Evolutionary conservation across 2,329 filamentous ascomycete species (phyloP).

Genomic region (Zymoseptoria brevis): DNA sequence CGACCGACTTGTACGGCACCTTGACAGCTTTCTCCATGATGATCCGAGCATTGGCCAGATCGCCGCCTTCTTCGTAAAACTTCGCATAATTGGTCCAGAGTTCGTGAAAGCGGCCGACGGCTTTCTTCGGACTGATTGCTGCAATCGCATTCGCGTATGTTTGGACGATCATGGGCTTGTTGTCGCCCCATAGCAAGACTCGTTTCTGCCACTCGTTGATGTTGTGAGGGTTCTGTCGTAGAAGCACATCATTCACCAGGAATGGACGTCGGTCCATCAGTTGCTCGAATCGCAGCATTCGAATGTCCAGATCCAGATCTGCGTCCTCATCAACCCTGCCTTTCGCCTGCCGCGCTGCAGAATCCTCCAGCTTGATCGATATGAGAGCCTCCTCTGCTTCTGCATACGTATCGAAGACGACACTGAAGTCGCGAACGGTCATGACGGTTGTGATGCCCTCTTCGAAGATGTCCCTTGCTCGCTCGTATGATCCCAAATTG

Average conservation of each 20-base stretch:
- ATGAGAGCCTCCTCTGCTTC: slow-evolving; percentile 98
- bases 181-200: slow-evolving; percentile 90
- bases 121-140: slow-evolving; percentile 88
- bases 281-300: slow-evolving; percentile 97
- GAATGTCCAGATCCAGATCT: slow-evolving; percentile 89
- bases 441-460: slow-evolving; percentile 96
- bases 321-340: slow-evolving; percentile 70
- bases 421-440: slow-evolving; percentile 94
- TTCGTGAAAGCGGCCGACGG: slow-evolving; percentile 85
- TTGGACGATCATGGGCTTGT: slow-evolving; percentile 81
- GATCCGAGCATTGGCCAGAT: slow-evolving; percentile 74
- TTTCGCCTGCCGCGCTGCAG: slow-evolving; percentile 69
- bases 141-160: slow-evolving; percentile 93
- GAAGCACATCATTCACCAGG: slow-evolving; percentile 86
- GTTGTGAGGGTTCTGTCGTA: slow-evolving; percentile 93
- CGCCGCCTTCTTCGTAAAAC: slow-evolving; percentile 84
- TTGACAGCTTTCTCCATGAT: slow-evolving; percentile 98
- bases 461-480: slow-evolving; percentile 86
- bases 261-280: slow-evolving; percentile 96
- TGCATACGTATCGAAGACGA: slow-evolving; percentile 91
- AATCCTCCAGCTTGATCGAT: slow-evolving; percentile 80
- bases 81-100: slow-evolving; percentile 96
- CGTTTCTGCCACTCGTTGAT: slow-evolving; percentile 96
- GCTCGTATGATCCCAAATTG: slow-evolving; percentile 83
- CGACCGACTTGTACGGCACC: slow-evolving; percentile 95